phyloP scores from a whole-genome alignment of 2,329 filamentous ascomycete genomes.

The Pestalotiopsis sp. region DNA sequence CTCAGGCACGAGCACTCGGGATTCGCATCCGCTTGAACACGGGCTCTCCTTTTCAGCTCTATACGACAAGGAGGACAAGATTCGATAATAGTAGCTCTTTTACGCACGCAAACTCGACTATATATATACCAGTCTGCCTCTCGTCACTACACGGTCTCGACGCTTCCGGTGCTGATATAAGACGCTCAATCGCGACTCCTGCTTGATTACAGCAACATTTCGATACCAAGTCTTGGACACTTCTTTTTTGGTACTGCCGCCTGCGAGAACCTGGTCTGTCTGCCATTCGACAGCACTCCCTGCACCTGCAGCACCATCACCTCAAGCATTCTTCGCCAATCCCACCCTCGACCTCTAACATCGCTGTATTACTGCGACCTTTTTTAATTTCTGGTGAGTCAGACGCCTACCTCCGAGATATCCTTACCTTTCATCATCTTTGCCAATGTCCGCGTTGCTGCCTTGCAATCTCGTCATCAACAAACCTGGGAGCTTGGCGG shows the following conservation, averaged over 20 bases:
- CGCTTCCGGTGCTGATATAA: slow-evolving; percentile 32
- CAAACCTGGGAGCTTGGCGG: slow-evolving; percentile 15
- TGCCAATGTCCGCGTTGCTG: slow-evolving; percentile 19
- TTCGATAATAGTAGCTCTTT: neutral
- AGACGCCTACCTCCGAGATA: slow-evolving; percentile 27
- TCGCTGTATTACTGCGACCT: slow-evolving; percentile 27
- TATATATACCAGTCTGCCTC: slow-evolving; percentile 25
- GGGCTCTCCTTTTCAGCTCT: slow-evolving; percentile 6
- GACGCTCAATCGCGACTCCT: slow-evolving; percentile 28
- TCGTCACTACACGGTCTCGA: slow-evolving; percentile 25
- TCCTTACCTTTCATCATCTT: slow-evolving; percentile 14
- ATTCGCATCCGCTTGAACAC: slow-evolving; percentile 7
- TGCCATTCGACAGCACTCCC: slow-evolving; percentile 30
- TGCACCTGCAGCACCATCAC: slow-evolving; percentile 29
- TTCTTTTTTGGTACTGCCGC: slow-evolving; percentile 13
- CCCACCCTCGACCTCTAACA: slow-evolving; percentile 23
- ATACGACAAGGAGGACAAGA: neutral
- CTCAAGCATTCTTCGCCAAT: slow-evolving; percentile 30
- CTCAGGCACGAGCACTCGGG: slow-evolving; percentile 10
- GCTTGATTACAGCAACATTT: slow-evolving; percentile 9
- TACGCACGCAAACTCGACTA: slow-evolving; percentile 18
- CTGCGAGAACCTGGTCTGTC: slow-evolving; percentile 16
- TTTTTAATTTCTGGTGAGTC: slow-evolving; percentile 32
- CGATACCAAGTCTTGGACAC: neutral
- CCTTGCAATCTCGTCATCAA: slow-evolving; percentile 10